Evolutionary conservation across 2,329 filamentous ascomycete genomes (phyloP).

Genomic region (Fonsecaea pedrosoi): DNA sequence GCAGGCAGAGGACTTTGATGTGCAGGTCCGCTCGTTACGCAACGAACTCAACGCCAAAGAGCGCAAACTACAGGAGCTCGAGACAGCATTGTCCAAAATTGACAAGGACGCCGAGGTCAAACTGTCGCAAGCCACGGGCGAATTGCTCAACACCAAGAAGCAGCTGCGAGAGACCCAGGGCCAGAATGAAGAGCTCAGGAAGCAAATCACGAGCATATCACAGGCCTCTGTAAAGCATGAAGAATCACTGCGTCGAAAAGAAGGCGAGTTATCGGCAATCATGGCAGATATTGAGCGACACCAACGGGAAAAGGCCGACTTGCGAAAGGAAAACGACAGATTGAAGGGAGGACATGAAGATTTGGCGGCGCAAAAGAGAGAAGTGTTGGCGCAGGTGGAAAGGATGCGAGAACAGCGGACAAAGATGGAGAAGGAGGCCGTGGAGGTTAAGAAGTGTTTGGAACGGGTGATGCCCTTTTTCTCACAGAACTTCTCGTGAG

Average conservation of each 20-base stretch:
- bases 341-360: conserved; percentile 79
- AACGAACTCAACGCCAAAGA: conserved; percentile 90
- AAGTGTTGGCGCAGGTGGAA: conserved; percentile 86
- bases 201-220: conserved; percentile 85
- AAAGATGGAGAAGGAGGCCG: conserved; percentile 85
- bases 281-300: conserved; percentile 83
- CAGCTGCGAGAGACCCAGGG: conserved; percentile 77
- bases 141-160: conserved; percentile 74
- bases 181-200: conserved; percentile 82
- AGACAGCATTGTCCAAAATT: conserved; percentile 79
- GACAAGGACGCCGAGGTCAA: conserved; percentile 92
- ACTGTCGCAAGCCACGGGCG: conserved; percentile 76
- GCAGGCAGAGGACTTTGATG: conserved; percentile 36
- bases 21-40: conserved; percentile 85
- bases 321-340: conserved; percentile 78
- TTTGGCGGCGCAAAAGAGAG: conserved; percentile 75
- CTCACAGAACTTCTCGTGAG: conserved; percentile 37
- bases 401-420: conserved; percentile 83
- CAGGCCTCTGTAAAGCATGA: conserved; percentile 94
- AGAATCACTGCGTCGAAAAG: conserved; percentile 89
- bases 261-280: conserved; percentile 86
- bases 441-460: conserved; percentile 83
- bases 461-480: conserved; percentile 77
- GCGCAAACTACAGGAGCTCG: conserved; percentile 84
- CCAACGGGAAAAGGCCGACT: conserved; percentile 76